These are phyloP conservation scores for Ettlia oleoabundans DNA, from an alignment of 139 green algal species.

Conservation along the genomic window DNA sequence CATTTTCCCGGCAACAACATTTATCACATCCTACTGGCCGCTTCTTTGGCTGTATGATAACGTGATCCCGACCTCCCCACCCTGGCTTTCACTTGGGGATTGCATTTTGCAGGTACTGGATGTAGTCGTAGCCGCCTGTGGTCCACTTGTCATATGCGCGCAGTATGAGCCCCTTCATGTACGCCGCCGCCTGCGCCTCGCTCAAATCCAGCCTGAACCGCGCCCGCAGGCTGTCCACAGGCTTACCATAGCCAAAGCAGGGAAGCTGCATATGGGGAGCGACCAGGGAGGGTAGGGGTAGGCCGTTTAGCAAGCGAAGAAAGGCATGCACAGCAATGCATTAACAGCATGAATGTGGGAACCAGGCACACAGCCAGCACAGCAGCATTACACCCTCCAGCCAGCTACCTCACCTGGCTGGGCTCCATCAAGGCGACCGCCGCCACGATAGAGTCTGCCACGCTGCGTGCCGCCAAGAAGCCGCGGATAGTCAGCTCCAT, in stretches of 20 bases:
- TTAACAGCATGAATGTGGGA: too few species aligned
- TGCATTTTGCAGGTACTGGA: constrained; percentile 84
- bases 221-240: constrained; percentile 64
- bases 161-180: constrained; percentile 77
- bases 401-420: constrained; percentile 30
- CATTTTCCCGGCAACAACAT: too few species aligned
- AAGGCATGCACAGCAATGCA: too few species aligned
- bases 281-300: too few species aligned
- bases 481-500: constrained; percentile 57
- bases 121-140: constrained; percentile 86
- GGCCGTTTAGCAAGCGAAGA: neutral
- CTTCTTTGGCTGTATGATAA: too few species aligned
- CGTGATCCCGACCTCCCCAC: too few species aligned
- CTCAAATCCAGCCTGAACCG: constrained; percentile 82
- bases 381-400: too few species aligned
- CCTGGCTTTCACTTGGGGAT: constrained; percentile 75
- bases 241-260: constrained; percentile 77
- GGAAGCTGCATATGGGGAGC: constrained; percentile 51
- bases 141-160: constrained; percentile 90
- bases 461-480: constrained; percentile 45
- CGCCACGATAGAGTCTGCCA: constrained; percentile 59
- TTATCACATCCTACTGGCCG: too few species aligned
- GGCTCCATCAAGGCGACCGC: constrained; percentile 66
- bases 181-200: constrained; percentile 68
- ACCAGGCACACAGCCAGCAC: neutral